These are phyloP conservation scores for Rhododendron henanense DNA, from an alignment of 148 eudicot genomes.

Conservation along the genomic window DNA sequence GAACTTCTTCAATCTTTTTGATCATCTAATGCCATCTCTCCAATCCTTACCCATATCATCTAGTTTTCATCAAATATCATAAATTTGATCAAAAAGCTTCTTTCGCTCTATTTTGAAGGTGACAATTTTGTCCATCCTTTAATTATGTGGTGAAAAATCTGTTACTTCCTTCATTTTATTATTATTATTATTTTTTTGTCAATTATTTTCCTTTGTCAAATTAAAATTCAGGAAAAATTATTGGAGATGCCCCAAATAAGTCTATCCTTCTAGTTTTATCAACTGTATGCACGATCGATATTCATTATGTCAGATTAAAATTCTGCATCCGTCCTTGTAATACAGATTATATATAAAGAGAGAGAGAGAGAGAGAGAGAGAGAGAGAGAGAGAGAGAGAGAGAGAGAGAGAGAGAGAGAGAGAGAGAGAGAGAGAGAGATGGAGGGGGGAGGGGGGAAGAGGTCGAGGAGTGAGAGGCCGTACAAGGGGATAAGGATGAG, in stretches of 20 bases:
- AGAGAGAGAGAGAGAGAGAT: conserved; percentile 2
- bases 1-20: neutral
- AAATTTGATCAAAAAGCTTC: neutral
- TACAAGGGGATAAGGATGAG: conserved; percentile 94
- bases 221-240: neutral
- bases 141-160: neutral
- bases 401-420: no score
- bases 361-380: neutral
- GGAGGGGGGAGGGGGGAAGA: conserved; percentile 34
- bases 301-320: neutral
- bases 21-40: neutral
- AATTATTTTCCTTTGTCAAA: no score
- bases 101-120: neutral
- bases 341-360: neutral
- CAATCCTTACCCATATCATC: no score
- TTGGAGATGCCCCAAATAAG: neutral
- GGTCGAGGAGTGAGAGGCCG: conserved; percentile 52
- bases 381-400: neutral
- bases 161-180: neutral
- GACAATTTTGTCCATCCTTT: no score
- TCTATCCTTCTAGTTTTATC: neutral
- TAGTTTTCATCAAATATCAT: no score
- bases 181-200: no score
- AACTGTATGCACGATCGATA: neutral
- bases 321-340: neutral